Evolutionary conservation across 768 basidiomycete genomes (phyloP), one percentile per base, ranked within the genome.

Genomic region (Lepiota venenata): DNA sequence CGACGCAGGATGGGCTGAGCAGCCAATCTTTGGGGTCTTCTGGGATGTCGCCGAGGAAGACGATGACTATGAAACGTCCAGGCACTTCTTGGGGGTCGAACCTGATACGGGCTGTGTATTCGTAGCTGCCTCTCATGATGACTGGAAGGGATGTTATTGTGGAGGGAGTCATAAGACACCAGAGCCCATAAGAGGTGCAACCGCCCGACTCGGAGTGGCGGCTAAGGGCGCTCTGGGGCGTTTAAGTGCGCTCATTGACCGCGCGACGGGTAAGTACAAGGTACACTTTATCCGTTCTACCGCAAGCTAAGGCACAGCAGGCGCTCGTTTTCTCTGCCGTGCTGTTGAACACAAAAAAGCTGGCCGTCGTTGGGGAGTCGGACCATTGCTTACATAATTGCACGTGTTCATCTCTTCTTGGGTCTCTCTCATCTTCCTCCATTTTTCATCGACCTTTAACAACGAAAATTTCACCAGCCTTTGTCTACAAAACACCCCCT

Each of bases 371-470:
- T 35, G 14, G 46, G 15, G 20, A 16, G 35, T 21, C 39, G 35
- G 51, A 22, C 35, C 15, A 22, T 25, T 50, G 65, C 56, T 72
- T 70, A 72, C 64, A 53, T 71, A 65, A 71, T 65, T 27, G 59
- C 71, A 71, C 70, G 71, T 73, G 70, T 53, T 53, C 61, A 62
- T 67, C 67, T 68, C 69, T 70, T 70, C 67, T 67, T 66, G 68
- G 63, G 56, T 47, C 57, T 47, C 42, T 38, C 40, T 42, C 36
- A 38, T 40, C 46, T 53, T 20, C 18, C n/a, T 41, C 50, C 39
- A 44, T 52, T 47, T 37, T 44, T 46, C 55, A 47, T 46, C 40
- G 25, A 35, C 4, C 36, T 43, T 40, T 47, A 48, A 22, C 38
- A 44, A 36, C 52, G 4, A 47, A 47, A 47, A 47, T 35, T 20